Conservation (phyloP, 306 rosid species). For the Betula pendula region DNA sequence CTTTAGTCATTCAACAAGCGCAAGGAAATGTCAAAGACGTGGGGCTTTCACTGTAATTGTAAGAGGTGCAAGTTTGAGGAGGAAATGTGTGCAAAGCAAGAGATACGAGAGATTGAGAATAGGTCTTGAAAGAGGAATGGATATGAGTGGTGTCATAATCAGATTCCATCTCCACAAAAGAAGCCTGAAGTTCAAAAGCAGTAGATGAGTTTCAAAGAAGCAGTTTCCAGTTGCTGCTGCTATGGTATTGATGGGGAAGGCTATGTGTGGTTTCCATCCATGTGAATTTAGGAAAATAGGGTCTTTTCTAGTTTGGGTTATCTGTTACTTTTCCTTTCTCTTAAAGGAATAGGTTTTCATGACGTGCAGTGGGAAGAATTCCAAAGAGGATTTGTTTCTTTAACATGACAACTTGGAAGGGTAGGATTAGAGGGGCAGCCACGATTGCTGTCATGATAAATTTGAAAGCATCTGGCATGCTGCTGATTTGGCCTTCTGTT, state of each 20-base stretch:
- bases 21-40: constrained; percentile 53
- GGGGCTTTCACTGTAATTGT: constrained; percentile 75
- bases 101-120: constrained; percentile 63
- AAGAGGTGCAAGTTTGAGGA: constrained; percentile 79
- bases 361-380: constrained; percentile 9
- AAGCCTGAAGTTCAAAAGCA: constrained; percentile 38
- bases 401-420: not conserved
- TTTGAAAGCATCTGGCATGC: not conserved
- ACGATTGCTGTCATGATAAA: not conserved
- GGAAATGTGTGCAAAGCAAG: constrained; percentile 42
- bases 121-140: constrained; percentile 62
- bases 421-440: no score
- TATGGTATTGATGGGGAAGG: constrained; percentile 91
- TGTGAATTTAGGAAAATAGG: constrained; percentile 56
- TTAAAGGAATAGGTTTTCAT: not conserved
- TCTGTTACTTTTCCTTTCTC: constrained; percentile 4
- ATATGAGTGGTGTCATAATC: constrained; percentile 55
- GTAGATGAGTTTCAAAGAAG: constrained; percentile 43
- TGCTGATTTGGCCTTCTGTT: not conserved
- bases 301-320: constrained; percentile 39
- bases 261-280: constrained; percentile 48
- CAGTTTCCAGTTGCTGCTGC: constrained; percentile 88
- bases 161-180: constrained; percentile 33
- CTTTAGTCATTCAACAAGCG: constrained; percentile 50
- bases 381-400: not conserved